Percentiles rank a stretch among this genome's conserved stretches.
Conservation (phyloP, 441 rosid species). For the Syzygium malaccense region DNA sequence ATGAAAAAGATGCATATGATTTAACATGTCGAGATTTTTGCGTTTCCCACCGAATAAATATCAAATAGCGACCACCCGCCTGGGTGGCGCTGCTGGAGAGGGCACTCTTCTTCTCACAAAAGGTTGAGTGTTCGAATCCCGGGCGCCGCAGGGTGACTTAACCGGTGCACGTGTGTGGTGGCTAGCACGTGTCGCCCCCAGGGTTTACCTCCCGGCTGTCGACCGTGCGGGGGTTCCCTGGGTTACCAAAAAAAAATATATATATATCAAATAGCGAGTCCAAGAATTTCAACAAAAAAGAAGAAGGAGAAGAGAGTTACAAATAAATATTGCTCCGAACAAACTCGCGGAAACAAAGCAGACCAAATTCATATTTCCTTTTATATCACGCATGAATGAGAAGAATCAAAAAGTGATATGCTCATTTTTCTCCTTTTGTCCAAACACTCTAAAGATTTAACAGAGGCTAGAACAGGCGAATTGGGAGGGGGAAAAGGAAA, state of each 20-base stretch:
- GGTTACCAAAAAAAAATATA: too few relatives aligned
- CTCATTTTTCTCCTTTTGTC: background rate
- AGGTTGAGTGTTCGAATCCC: too few relatives aligned
- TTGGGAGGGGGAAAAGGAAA: background rate
- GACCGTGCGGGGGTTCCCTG: too few relatives aligned
- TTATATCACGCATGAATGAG: background rate
- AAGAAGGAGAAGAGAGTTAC: background rate
- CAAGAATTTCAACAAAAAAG: background rate
- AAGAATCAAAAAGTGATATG: background rate
- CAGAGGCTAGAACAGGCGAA: background rate
- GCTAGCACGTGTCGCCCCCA: too few relatives aligned
- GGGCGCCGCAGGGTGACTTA: too few relatives aligned
- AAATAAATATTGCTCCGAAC: background rate
- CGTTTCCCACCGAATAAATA: background rate
- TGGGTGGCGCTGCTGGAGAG: too few relatives aligned
- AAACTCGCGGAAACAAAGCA: background rate
- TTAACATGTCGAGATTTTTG: background rate
- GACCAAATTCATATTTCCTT: background rate
- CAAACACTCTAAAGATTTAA: background rate
- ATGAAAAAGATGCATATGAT: background rate
- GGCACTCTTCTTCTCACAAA: too few relatives aligned
- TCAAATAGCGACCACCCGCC: accelerated
- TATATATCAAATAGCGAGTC: background rate
- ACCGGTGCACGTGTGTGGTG: too few relatives aligned
- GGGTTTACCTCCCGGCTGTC: too few relatives aligned